phyloP scores from a whole-genome alignment of 768 basidiomycete species.

The Termitomyces sp. region DNA sequence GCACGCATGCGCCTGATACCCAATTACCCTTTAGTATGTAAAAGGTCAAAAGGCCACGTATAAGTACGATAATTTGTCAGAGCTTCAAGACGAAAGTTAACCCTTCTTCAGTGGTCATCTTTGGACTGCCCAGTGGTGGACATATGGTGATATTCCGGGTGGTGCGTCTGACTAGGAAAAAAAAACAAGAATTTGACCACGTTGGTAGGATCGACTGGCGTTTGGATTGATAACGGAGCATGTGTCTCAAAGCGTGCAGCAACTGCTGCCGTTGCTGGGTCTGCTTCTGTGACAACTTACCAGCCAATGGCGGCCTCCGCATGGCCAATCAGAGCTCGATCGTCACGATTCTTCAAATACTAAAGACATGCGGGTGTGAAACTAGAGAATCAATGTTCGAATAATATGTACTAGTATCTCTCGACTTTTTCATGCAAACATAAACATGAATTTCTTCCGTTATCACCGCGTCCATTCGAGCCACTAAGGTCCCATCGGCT shows the following conservation, averaged over 20 bases:
- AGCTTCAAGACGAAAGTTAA: background rate
- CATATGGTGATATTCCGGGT: conserved; percentile 26
- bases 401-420: background rate
- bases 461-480: conserved; percentile 6
- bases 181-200: background rate
- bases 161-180: conserved; percentile 14
- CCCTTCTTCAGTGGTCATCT: conserved; percentile 33
- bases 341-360: conserved; percentile 11
- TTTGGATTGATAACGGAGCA: conserved; percentile 29
- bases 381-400: background rate
- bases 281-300: background rate
- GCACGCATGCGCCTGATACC: background rate
- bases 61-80: conserved; percentile 23
- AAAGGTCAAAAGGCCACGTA: conserved; percentile 36
- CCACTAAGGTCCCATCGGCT: conserved; percentile 4
- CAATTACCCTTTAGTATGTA: conserved; percentile 28
- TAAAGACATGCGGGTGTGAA: background rate
- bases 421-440: background rate
- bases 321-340: background rate
- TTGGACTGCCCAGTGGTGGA: conserved; percentile 50
- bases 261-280: background rate
- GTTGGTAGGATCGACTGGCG: conserved; percentile 22
- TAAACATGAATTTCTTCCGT: background rate
- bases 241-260: conserved; percentile 16
- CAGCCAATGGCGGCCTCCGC: background rate